A percentile compares a stretch with the other conserved stretches of the same genome.
Conservation (phyloP, 306 rosid species). For the Arachis hypogaea region DNA sequence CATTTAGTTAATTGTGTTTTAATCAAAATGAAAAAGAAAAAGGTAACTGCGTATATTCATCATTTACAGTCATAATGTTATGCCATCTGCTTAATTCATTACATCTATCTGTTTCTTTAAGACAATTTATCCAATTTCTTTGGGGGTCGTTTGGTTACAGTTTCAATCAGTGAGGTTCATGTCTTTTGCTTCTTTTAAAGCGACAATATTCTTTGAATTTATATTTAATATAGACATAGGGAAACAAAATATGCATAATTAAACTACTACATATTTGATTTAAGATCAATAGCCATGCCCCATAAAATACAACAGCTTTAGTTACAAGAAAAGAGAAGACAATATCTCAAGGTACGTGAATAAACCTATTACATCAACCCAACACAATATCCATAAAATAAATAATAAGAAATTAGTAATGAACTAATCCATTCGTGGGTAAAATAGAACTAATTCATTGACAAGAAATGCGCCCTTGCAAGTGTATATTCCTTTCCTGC, state of each 20-base stretch:
- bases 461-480: conserved; percentile 91
- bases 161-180: background rate
- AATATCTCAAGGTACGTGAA: conserved; percentile 12
- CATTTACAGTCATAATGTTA: too few relatives aligned
- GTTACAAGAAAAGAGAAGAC: conserved; percentile 29
- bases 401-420: background rate
- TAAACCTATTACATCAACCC: conserved; percentile 9
- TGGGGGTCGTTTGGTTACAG: background rate
- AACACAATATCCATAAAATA: background rate
- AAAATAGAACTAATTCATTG: conserved; percentile 53
- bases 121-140: background rate
- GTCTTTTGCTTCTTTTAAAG: background rate
- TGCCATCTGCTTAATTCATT: background rate
- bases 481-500: conserved; percentile 84
- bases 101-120: background rate
- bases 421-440: conserved; percentile 37
- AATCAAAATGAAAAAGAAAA: background rate
- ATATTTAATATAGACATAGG: too few relatives aligned
- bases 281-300: conserved; percentile 19
- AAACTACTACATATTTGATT: conserved; percentile 1
- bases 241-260: background rate
- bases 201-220: background rate
- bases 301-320: conserved; percentile 32
- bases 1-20: background rate
- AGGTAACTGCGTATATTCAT: background rate